Base-by-base conservation (phyloP, 2,329 filamentous ascomycete species). In the Diaporthe helianthi region DNA sequence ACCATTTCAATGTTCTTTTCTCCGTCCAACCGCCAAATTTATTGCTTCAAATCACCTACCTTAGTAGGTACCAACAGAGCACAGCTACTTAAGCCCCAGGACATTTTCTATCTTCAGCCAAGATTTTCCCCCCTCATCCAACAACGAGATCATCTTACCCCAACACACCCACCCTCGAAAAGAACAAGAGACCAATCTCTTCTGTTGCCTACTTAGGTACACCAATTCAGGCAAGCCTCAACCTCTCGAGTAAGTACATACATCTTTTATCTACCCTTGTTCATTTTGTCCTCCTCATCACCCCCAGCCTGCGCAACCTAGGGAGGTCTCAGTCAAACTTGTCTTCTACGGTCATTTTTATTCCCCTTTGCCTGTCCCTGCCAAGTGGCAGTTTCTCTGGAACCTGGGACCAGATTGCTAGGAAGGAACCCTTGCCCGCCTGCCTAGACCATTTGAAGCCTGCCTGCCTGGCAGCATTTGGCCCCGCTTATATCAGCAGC, bases 381-480 rank as follows among this genome's bases (percentile, higher is more conserved):
- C 19, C 55, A 33, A 29, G 38, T 7, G 3, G 6, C 9, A n/a
- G 13, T 19, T 51, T 51, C 36, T 3, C 10, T 22, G 17, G 51
- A 19, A 31, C 6, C 10, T 22, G 17, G 51, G 29, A 31, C 26
- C 29, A 33, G 17, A 15, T 33, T 33, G 17, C 17, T 31, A 22
- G 33, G 22, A 15, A 9, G 54, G 33, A 22, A 41, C 29, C 51
- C 58, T 26, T 46, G 36, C 38, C 36, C 44, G 17, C 54, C 55
- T 47, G 58, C 38, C 44, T 47, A 31, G 19, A 46, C 9, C n/a
- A n/a, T n/a, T n/a, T n/a, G n/a, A n/a, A n/a, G n/a, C n/a, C n/a
- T n/a, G n/a, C n/a, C n/a, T n/a, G 13, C 12, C n/a, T 49, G 64
- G 51, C 64, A 66, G n/a, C 36, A 41, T 41, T 47, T 46, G 33